Evolutionary conservation across 2,329 filamentous ascomycete species (phyloP).

Genomic region (Aspergillus candidus): DNA sequence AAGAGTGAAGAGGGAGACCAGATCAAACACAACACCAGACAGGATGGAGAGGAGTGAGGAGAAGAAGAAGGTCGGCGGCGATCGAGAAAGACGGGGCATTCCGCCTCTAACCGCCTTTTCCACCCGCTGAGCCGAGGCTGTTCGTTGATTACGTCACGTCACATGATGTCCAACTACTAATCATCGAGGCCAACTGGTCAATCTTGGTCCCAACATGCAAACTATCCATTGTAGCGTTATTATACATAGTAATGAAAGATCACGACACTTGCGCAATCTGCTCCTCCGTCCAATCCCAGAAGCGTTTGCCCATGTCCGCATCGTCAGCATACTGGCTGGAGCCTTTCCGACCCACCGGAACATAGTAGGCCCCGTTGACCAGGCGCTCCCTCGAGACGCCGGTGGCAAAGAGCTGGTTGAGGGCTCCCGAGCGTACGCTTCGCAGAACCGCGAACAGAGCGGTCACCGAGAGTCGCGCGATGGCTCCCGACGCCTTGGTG

Average conservation of each 20-base stretch:
- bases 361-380: constrained; percentile 38
- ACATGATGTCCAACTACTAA: constrained; percentile 7
- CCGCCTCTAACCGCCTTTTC: constrained; percentile 23
- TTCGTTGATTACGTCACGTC: constrained; percentile 1
- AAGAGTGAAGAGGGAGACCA: background rate
- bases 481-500: constrained; percentile 18
- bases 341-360: constrained; percentile 33
- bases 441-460: constrained; percentile 25
- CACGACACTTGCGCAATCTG: constrained; percentile 22
- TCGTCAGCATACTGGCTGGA: constrained; percentile 26
- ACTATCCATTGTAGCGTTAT: too few relatives aligned
- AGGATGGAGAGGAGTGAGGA: background rate
- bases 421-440: constrained; percentile 29
- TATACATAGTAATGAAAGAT: background rate
- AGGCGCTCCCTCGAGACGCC: constrained; percentile 27
- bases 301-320: constrained; percentile 24
- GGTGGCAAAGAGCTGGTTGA: constrained; percentile 40
- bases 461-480: constrained; percentile 19
- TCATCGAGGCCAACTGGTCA: too few relatives aligned
- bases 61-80: background rate
- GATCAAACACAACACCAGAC: background rate
- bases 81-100: constrained; percentile 6
- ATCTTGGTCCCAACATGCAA: too few relatives aligned
- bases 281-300: constrained; percentile 43
- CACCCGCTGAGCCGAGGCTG: constrained; percentile 23